phyloP scores from a whole-genome alignment of 345 rosid species.

The Stellera chamaejasme region DNA sequence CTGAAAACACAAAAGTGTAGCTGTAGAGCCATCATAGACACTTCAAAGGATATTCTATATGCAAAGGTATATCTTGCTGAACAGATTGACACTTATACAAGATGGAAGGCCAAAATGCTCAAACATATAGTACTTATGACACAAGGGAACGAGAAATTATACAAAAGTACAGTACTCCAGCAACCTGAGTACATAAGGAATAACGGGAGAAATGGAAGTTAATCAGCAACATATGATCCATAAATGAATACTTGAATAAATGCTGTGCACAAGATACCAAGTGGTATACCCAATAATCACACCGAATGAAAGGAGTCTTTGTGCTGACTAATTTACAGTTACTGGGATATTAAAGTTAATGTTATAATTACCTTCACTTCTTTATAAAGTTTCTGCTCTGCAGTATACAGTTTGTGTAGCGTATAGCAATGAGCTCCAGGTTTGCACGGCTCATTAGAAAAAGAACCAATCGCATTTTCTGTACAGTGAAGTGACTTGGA shows the following conservation, averaged over 20 bases:
- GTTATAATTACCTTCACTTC: conserved; percentile 50
- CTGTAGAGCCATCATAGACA: neutral
- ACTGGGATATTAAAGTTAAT: conserved; percentile 2
- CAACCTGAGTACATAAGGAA: too few relatives aligned
- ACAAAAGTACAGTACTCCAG: too few relatives aligned
- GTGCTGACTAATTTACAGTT: neutral
- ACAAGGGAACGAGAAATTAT: neutral
- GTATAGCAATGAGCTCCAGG: conserved; percentile 83
- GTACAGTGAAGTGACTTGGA: conserved; percentile 57
- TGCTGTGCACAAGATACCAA: too few relatives aligned
- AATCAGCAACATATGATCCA: too few relatives aligned
- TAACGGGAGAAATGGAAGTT: too few relatives aligned
- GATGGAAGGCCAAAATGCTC: neutral
- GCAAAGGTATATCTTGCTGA: too few relatives aligned
- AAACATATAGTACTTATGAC: neutral
- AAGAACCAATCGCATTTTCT: conserved; percentile 30
- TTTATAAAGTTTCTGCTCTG: conserved; percentile 81
- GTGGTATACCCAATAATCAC: too few relatives aligned
- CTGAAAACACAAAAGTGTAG: conserved; percentile 2
- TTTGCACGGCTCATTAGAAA: conserved; percentile 57
- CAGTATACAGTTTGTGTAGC: conserved; percentile 61
- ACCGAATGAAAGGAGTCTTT: too few relatives aligned
- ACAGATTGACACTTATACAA: neutral
- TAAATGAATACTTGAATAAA: too few relatives aligned
- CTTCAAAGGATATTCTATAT: neutral